Evolutionary conservation across 2,329 filamentous ascomycete species (phyloP), one percentile per base, ranked within the genome.

Genomic region (Alternaria gaisen): DNA sequence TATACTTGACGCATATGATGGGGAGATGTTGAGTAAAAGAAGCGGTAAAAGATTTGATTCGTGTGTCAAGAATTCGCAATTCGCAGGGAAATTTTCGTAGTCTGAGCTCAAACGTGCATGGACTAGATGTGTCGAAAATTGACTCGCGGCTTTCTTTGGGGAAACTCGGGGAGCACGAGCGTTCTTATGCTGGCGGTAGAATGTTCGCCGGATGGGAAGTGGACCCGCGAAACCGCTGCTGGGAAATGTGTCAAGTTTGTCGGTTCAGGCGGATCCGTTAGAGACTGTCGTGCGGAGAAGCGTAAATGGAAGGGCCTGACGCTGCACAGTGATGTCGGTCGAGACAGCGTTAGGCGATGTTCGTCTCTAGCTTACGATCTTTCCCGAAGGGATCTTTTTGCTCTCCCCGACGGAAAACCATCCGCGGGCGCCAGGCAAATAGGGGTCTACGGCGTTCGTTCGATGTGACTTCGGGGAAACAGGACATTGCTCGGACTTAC

Each of bases 371-470:
- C 32, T 52, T 42, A 40, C 56, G 12, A 30, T 32, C 34, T 47
- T 63, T 67, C 53, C 63, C 63, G 61, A 56, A 50, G 22, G 32
- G 50, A 24, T 26, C 34, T 36, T 61, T 40, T 56, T 46, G 41
- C 30, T 47, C 57, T 70, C 26, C 47, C 69, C 69, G 69, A 63
- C 69, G 69, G 69, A 30, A 66, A 72, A 72, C 46, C 38, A 44
- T 40, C 58, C 51, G 60, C 46, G 58, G 40, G 44, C 48, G 53
- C 53, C 40, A 40, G n/a, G 20, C 30, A 34, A 34, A 43, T 36
- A 51, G 24, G 47, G 36, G 43, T 22, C 36, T 22, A 63, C 69
- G 69, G 69, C 52, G 14, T 66, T 68, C 40, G 34, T 41, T 70
- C 68, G 68, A 68, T 20, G 18, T 50, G 55, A 56, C 40, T 60